Evolutionary conservation across 2,329 filamentous ascomycete genomes (phyloP).

Genomic region (Colletotrichum brevisporum): DNA sequence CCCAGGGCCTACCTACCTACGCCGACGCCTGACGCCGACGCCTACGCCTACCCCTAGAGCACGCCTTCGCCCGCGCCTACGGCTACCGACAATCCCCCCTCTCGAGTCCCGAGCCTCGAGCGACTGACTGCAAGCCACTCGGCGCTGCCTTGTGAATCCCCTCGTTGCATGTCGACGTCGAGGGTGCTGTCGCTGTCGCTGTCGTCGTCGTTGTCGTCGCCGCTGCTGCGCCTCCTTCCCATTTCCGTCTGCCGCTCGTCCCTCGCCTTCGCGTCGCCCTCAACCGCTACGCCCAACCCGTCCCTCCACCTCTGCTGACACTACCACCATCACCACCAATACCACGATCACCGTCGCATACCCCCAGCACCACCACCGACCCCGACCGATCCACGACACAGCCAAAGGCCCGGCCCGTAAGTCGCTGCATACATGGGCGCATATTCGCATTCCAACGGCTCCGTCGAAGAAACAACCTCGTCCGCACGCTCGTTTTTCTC

Average conservation of each 20-base stretch:
- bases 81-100: neutral
- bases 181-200: constrained; percentile 40
- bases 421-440: constrained; percentile 60
- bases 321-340: constrained; percentile 37
- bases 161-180: constrained; percentile 37
- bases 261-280: constrained; percentile 38
- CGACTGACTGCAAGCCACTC: constrained; percentile 33
- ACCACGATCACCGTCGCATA: constrained; percentile 44
- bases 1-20: neutral
- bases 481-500: constrained; percentile 64
- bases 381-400: constrained; percentile 32
- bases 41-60: constrained; percentile 1
- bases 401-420: constrained; percentile 40
- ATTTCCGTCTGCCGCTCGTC: constrained; percentile 43
- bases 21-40: constrained; percentile 6
- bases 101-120: too few relatives aligned
- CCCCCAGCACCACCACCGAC: constrained; percentile 15
- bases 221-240: constrained; percentile 40
- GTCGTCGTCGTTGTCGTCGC: constrained; percentile 42
- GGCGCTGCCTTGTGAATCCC: constrained; percentile 35
- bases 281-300: constrained; percentile 43
- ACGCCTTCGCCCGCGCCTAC: neutral
- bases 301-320: constrained; percentile 39
- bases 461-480: constrained; percentile 56
- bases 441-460: constrained; percentile 56